Percentiles rank a stretch among this genome's conserved stretches.
Evolutionary conservation across 352 stramenopile genomes (phyloP).

Genomic region (Globisporangium cederbergense): DNA sequence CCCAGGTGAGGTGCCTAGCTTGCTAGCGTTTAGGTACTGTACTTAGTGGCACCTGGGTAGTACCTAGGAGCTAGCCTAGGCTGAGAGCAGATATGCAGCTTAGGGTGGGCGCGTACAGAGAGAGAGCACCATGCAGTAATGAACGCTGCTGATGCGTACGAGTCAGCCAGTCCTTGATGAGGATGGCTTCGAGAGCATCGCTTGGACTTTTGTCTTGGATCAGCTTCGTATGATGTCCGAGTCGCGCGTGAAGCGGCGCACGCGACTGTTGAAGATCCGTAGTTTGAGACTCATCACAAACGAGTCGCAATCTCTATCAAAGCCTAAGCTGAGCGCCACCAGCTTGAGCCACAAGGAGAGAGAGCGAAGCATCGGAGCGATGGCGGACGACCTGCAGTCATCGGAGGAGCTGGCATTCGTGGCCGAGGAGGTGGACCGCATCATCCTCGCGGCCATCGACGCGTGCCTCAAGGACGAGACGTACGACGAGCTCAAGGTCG

Average conservation of each 20-base stretch:
- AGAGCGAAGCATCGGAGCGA: conserved; percentile 14
- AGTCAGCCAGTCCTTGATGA: too few species aligned
- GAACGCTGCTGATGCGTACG: too few species aligned
- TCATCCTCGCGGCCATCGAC: conserved; percentile 81
- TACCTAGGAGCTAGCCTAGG: too few species aligned
- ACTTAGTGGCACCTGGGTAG: too few species aligned
- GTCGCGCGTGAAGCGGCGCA: conserved; percentile 27
- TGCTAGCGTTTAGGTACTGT: too few species aligned
- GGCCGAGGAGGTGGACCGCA: conserved; percentile 88
- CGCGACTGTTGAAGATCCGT: conserved; percentile 22
- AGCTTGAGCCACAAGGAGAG: not conserved
- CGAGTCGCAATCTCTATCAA: not conserved
- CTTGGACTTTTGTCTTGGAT: too few species aligned
- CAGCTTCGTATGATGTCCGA: not conserved
- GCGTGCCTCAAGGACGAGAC: conserved; percentile 82
- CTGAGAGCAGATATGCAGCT: too few species aligned
- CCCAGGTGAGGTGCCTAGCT: too few species aligned
- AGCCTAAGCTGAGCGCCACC: not conserved
- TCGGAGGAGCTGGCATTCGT: conserved; percentile 90
- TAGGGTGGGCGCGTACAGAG: too few species aligned
- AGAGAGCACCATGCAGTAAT: too few species aligned
- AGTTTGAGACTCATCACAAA: not conserved
- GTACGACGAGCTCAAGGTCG: conserved; percentile 85
- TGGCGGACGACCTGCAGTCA: conserved; percentile 85
- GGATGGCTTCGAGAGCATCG: too few species aligned